These are phyloP conservation scores for Colletotrichum musicola DNA, from an alignment of 2,329 filamentous ascomycete genomes.

Conservation along the genomic window DNA sequence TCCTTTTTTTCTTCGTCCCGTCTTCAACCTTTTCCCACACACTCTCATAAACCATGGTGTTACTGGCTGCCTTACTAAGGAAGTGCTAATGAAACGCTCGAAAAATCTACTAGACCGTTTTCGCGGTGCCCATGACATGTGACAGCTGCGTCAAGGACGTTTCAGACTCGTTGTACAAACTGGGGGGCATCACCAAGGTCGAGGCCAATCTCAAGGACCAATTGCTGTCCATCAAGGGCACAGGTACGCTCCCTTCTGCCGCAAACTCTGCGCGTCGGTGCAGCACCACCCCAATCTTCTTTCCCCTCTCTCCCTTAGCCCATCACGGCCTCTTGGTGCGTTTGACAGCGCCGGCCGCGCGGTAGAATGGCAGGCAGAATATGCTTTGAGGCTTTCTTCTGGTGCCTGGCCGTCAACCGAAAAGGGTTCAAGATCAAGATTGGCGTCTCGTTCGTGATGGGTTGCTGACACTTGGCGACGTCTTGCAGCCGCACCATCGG, in stretches of 20 bases:
- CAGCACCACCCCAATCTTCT: background rate
- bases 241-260: slow-evolving; percentile 62
- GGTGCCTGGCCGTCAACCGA: background rate
- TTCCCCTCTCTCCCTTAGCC: background rate
- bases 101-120: slow-evolving; percentile 77
- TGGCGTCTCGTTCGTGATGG: slow-evolving; percentile 10
- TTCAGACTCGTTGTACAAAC: slow-evolving; percentile 79
- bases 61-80: slow-evolving; percentile 11
- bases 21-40: background rate
- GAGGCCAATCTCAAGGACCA: slow-evolving; percentile 86
- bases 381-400: slow-evolving; percentile 21
- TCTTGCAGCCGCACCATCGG: slow-evolving; percentile 79
- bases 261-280: slow-evolving; percentile 28
- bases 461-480: slow-evolving; percentile 29
- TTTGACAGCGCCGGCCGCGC: no score
- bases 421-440: slow-evolving; percentile 16
- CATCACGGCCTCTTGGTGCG: background rate
- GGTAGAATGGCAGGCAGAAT: background rate
- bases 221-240: slow-evolving; percentile 87
- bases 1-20: background rate
- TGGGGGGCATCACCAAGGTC: slow-evolving; percentile 85
- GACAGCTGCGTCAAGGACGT: slow-evolving; percentile 90
- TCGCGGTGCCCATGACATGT: slow-evolving; percentile 94
- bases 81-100: slow-evolving; percentile 51
- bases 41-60: background rate